A percentile compares a stretch with the other conserved stretches of the same genome.
Conservation (phyloP, 1,139 yeast species). For the Neolecta irregularis region DNA sequence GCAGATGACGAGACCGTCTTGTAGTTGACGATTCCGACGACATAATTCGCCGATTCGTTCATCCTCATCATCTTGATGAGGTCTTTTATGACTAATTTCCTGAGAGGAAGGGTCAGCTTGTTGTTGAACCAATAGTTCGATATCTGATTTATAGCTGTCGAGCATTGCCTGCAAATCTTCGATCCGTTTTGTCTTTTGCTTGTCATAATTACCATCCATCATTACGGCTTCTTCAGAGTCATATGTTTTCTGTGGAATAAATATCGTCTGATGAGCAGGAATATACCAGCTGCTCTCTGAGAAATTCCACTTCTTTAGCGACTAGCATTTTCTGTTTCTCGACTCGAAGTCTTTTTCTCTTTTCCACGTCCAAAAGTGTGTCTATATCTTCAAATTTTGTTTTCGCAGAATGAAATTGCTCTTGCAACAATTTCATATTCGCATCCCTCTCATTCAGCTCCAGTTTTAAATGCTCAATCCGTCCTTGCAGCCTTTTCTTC, state of each 20-base stretch:
- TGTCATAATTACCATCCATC: slow-evolving; percentile 18
- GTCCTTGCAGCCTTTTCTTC: slow-evolving; percentile 1
- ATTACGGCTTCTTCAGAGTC: slow-evolving; percentile 24
- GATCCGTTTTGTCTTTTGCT: slow-evolving; percentile 22
- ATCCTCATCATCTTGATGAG: slow-evolving; percentile 21
- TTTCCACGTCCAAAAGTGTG: slow-evolving; percentile 21
- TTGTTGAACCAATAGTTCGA: slow-evolving; percentile 26
- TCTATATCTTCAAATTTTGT: slow-evolving; percentile 24
- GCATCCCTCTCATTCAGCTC: slow-evolving; percentile 22
- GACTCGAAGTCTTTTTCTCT: slow-evolving; percentile 22
- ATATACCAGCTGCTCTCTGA: slow-evolving; percentile 33
- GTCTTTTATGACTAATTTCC: slow-evolving; percentile 19
- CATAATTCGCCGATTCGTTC: slow-evolving; percentile 26
- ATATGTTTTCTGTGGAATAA: slow-evolving; percentile 18
- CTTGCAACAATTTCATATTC: slow-evolving; percentile 24
- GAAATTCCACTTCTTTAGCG: slow-evolving; percentile 44
- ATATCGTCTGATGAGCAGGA: background rate
- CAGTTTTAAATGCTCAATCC: slow-evolving; percentile 18
- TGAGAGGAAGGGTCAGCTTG: slow-evolving; percentile 7
- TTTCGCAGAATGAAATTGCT: slow-evolving; percentile 25
- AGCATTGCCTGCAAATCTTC: slow-evolving; percentile 36
- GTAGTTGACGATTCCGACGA: slow-evolving; percentile 21
- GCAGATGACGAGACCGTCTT: slow-evolving; percentile 15
- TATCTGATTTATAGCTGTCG: slow-evolving; percentile 43
- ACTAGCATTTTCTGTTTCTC: slow-evolving; percentile 41